These are phyloP conservation scores for Cyanophora paradoxa DNA, from an alignment of 78 protist species.

Conservation along the genomic window DNA sequence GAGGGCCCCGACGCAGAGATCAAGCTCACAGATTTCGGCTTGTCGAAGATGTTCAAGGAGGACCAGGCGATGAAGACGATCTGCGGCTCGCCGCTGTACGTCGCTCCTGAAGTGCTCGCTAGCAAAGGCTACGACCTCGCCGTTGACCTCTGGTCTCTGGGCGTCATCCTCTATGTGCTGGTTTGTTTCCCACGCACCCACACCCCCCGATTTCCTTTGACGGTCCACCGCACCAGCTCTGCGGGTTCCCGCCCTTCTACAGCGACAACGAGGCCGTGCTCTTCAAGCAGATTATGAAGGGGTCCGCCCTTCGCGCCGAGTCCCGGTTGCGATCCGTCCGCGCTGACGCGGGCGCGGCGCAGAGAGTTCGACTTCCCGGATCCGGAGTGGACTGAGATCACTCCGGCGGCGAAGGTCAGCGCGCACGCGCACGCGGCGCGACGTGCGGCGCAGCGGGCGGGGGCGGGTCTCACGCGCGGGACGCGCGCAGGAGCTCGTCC, in stretches of 20 bases:
- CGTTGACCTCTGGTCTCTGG: conserved; percentile 41
- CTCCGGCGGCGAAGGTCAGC: neutral
- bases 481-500: conserved; percentile 30
- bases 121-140: neutral
- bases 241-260: too few relatives aligned
- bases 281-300: neutral
- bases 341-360: too few relatives aligned
- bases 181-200: too few relatives aligned
- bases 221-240: too few relatives aligned
- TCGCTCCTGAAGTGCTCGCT: conserved; percentile 33
- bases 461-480: too few relatives aligned
- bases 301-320: too few relatives aligned
- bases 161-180: conserved; percentile 23
- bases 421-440: too few relatives aligned
- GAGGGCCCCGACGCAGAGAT: neutral
- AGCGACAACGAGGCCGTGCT: neutral
- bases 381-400: neutral
- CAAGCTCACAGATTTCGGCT: conserved; percentile 35
- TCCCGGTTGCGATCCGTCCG: too few relatives aligned
- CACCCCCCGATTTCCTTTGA: too few relatives aligned
- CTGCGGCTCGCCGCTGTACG: conserved; percentile 29
- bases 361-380: neutral
- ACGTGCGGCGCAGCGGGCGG: too few relatives aligned
- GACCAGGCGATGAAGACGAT: neutral
- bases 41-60: neutral